Percentiles rank a stretch among this genome's conserved stretches.
Evolutionary conservation across 495 filamentous ascomycete species (phyloP).

Genomic region (Penicillium fimorum): DNA sequence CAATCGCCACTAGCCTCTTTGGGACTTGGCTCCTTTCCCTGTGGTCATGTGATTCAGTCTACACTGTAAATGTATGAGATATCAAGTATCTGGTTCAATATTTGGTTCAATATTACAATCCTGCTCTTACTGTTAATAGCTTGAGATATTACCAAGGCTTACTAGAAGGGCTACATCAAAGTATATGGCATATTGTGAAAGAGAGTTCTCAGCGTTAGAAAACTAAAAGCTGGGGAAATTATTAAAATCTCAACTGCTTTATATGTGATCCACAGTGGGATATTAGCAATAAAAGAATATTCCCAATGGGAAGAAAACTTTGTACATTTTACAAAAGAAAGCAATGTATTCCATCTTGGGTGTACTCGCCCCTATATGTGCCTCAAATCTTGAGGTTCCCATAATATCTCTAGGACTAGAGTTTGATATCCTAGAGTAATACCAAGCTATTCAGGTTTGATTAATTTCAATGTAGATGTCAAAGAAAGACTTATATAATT

Average conservation of each 20-base stretch:
- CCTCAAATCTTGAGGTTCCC: conserved; percentile 18
- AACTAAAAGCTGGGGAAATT: background rate
- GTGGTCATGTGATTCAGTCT: background rate
- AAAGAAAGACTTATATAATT: background rate
- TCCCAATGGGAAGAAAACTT: background rate
- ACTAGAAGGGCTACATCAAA: background rate
- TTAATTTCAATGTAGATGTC: background rate
- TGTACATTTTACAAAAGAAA: background rate
- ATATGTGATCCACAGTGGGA: background rate
- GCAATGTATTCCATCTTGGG: background rate
- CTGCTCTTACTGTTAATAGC: background rate
- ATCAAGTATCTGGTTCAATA: background rate
- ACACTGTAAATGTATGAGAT: background rate
- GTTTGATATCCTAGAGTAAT: too few relatives aligned
- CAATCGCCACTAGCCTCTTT: conserved; percentile 16
- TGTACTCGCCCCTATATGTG: background rate
- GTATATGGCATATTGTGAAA: background rate
- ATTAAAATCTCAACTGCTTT: background rate
- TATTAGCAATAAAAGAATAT: background rate
- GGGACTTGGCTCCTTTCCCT: background rate
- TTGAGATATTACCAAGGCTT: background rate
- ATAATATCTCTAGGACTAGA: too few relatives aligned
- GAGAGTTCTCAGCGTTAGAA: background rate
- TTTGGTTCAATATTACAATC: background rate
- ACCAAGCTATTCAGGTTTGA: background rate